These are phyloP conservation scores for Mentha longifolia DNA, from an alignment of 257 asterid genomes.

Conservation along the genomic window DNA sequence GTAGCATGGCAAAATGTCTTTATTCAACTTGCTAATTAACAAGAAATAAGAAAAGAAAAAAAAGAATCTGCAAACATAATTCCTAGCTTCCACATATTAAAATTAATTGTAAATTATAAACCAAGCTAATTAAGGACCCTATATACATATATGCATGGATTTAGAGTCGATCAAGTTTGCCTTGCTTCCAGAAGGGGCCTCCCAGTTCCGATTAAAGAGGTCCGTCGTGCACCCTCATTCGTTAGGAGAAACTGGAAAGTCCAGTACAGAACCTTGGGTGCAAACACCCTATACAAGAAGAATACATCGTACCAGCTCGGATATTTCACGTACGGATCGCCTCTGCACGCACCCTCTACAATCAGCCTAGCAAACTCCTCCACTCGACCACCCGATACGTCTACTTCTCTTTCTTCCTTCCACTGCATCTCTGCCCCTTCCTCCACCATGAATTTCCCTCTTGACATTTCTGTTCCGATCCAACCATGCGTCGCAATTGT, in stretches of 20 bases:
- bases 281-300: conserved; percentile 72
- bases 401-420: conserved; percentile 92
- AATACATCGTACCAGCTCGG: conserved; percentile 86
- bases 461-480: conserved; percentile 74
- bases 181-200: conserved; percentile 54
- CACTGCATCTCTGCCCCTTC: conserved; percentile 97
- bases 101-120: too few relatives aligned
- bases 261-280: conserved; percentile 77
- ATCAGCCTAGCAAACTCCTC: conserved; percentile 82
- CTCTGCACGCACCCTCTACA: conserved; percentile 73
- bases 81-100: too few relatives aligned
- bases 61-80: too few relatives aligned
- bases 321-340: conserved; percentile 76
- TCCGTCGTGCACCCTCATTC: conserved; percentile 45
- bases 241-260: conserved; percentile 59
- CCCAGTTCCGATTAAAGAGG: conserved; percentile 80
- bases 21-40: too few relatives aligned
- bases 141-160: too few relatives aligned
- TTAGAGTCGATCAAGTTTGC: too few relatives aligned
- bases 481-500: conserved; percentile 93
- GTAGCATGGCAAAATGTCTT: too few relatives aligned
- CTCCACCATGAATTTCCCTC: conserved; percentile 83
- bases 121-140: too few relatives aligned
- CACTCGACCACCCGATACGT: conserved; percentile 64
- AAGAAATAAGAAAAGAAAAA: too few relatives aligned